Evolutionary conservation across 2,329 filamentous ascomycete species (phyloP), one percentile per base, ranked within the genome.

Genomic region (Tolypocladium tundrense): DNA sequence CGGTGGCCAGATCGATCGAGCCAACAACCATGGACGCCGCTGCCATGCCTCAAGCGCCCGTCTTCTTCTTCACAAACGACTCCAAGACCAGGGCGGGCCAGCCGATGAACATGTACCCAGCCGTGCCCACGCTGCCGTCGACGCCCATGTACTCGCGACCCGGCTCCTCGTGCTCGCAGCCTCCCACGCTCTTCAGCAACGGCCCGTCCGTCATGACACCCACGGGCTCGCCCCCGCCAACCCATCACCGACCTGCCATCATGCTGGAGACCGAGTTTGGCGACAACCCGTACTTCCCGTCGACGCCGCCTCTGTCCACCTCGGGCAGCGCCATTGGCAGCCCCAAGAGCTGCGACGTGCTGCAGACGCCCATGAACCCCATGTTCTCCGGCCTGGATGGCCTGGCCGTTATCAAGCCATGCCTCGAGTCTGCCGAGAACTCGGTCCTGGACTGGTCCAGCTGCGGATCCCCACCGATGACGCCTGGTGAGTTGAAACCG

Each of bases 31-130:
- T 91, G 88, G 87, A 90, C 69, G 73, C 82, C 67, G 79, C 72
- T 63, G 77, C 81, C 76, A 79, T 82, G 76, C 69, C 74, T 67
- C 84, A 81, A 73, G 72, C 81, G 64, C 79, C 88, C 59, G 95
- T 91, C 79, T 92, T 89, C 82, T 94, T 92, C 80, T 96, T 93
- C 79, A 87, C 85, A 68, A 85, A 88, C 64, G 89, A 94, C 66
- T 81, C 87, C 63, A 86, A 84, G 72, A 79, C 84, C 62, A 88
- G 91, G 54, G 40, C 56, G 11, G 19, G 48, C 31, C 59, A 59
- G 19, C 45, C 56, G 45, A 53, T 58, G 33, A 41, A 73, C 61
- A 76, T 83, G 70, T 83, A 80, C 66, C 80, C 79, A 59, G 71
- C 80, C 57, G 77, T 84, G 58, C 58, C 59, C 50, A 77, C 79